Base-by-base conservation (phyloP, 2,329 filamentous ascomycete genomes). In the Clonostachys solani region DNA sequence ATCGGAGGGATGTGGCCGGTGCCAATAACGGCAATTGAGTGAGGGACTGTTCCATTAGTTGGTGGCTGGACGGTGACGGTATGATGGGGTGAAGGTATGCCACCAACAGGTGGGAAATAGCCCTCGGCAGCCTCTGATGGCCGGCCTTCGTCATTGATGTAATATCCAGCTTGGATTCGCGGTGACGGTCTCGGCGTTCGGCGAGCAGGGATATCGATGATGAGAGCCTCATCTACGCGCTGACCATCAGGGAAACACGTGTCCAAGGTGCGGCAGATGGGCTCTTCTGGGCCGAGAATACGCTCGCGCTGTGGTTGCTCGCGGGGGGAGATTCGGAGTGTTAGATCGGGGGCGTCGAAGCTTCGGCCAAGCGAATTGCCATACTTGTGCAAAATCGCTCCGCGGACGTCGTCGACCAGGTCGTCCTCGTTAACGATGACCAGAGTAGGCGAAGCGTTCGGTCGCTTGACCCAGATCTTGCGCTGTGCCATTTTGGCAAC, bases 381-480 rank as follows among this genome's bases (percentile, higher is more conserved):
- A 66, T 97, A 99, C 72, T 97, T 97, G 60, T 83, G 84, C 56
- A 97, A 73, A 48, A 97, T 94, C 75, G 90, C 83, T 56, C 96
- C 94, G 57, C 92, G 87, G 51, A 96, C 86, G 67, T 96, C 92
- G 65, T 99, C 94, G 48, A 97, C 92, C 57, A 97, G 72, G 61
- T 96, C 91, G 58, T 95, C 90, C 59, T 95, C 88, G 56, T 83
- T 78, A 58, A 95, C 87, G 50, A 86, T 83, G 47, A 99, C 86
- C 59, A 94, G 76, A 13, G 94, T 99, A 37, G 92, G 84, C 48
- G 92, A 96, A 49, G 85, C 88, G 54, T 86, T 80, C 17, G 88
- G 87, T 59, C 92, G 81, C 73, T 87, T 94, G 62, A 97, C 92
- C 94, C 94, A 99, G 58, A 97, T 84, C 75, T 95, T 96, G 63